Percentiles rank a stretch among this genome's conserved stretches.
Conservation (phyloP, 148 eudicot species). For the Hydrangea macrophylla region DNA sequence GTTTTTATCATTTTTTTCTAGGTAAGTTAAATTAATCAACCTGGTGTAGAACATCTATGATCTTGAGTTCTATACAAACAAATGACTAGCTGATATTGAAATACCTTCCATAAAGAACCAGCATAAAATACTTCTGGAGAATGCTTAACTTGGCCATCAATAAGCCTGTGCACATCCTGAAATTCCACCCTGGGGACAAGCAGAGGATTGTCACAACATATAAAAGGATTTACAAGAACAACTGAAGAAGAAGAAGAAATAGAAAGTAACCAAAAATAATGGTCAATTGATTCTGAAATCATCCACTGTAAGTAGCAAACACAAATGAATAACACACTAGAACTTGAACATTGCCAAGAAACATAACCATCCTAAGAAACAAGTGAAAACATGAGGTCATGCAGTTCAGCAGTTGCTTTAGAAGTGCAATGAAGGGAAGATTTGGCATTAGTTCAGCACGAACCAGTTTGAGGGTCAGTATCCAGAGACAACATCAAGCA, state of each 20-base stretch:
- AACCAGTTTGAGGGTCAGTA: not conserved
- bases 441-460: slow-evolving; percentile 5
- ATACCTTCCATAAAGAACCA: slow-evolving; percentile 98
- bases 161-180: slow-evolving; percentile 83
- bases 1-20: not conserved
- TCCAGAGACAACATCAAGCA: not conserved
- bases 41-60: not conserved
- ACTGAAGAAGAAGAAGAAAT: not conserved
- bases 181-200: slow-evolving; percentile 76
- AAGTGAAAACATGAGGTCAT: not conserved
- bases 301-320: not conserved
- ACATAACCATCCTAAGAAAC: not conserved
- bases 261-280: not conserved
- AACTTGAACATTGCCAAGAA: not conserved
- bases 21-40: slow-evolving; percentile 7
- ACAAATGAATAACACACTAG: not conserved
- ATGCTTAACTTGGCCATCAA: slow-evolving; percentile 97
- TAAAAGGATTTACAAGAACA: not conserved
- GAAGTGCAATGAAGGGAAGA: not conserved
- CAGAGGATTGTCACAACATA: slow-evolving; percentile 7
- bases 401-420: not conserved
- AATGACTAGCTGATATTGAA: slow-evolving; percentile 7
- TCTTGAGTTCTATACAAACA: not conserved
- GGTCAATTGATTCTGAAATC: not conserved
- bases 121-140: slow-evolving; percentile 97